Percentiles rank a stretch among this genome's conserved stretches.
phyloP scores from a whole-genome alignment of 2,329 filamentous ascomycete species.

The Colletotrichum sp. region DNA sequence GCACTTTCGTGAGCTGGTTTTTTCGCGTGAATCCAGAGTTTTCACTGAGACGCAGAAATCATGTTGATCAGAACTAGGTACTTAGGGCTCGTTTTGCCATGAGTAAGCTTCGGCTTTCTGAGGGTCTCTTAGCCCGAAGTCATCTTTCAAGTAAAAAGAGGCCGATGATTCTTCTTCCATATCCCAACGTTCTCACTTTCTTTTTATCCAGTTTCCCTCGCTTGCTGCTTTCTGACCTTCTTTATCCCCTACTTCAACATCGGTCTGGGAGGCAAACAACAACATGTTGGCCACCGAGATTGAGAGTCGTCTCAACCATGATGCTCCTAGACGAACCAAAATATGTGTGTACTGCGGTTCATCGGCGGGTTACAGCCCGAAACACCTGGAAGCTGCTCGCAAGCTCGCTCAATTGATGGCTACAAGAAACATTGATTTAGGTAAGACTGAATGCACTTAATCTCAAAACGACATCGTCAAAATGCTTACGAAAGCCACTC shows the following conservation, averaged over 20 bases:
- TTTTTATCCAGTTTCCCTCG: too few species aligned
- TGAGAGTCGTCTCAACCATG: neutral
- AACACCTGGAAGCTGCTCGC: neutral
- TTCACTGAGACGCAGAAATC: too few species aligned
- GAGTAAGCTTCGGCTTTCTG: neutral
- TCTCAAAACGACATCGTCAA: neutral
- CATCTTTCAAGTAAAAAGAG: neutral
- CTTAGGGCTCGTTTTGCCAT: neutral
- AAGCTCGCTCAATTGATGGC: neutral
- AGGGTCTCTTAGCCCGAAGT: neutral
- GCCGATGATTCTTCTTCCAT: neutral
- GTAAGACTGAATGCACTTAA: neutral
- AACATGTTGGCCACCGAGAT: too few species aligned
- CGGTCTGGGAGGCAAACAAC: too few species aligned
- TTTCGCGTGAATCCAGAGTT: too few species aligned
- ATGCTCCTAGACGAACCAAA: neutral
- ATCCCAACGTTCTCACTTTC: neutral
- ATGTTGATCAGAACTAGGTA: neutral
- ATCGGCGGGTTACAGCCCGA: neutral
- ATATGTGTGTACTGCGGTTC: neutral
- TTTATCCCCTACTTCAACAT: too few species aligned
- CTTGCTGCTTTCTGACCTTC: too few species aligned
- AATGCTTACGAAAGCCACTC: constrained; percentile 12
- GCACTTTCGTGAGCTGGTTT: neutral
- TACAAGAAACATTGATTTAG: accelerated